phyloP scores from a whole-genome alignment of 768 basidiomycete genomes.

The Termitomyces sp. region DNA sequence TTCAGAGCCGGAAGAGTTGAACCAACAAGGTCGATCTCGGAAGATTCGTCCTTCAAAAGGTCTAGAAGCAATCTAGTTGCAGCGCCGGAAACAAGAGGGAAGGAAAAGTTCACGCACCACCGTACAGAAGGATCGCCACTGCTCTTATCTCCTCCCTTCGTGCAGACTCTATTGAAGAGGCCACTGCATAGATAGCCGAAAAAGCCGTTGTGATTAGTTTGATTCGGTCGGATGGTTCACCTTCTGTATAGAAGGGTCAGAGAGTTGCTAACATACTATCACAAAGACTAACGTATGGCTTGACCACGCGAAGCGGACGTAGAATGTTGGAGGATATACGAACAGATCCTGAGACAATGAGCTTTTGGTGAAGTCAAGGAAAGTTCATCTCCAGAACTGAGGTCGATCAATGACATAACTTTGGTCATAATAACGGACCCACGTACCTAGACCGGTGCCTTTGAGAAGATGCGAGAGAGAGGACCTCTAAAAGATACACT shows the following conservation, averaged over 20 bases:
- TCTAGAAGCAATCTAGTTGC: conserved; percentile 33
- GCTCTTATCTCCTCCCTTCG: conserved; percentile 74
- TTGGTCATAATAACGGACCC: conserved; percentile 3
- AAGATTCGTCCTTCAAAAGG: conserved; percentile 80
- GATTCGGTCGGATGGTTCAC: conserved; percentile 49
- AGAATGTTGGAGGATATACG: conserved; percentile 70
- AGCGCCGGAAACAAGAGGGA: not conserved
- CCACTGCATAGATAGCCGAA: conserved; percentile 53
- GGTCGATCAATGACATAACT: not conserved
- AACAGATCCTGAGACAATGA: conserved; percentile 80
- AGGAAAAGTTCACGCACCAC: conserved; percentile 39
- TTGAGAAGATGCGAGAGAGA: conserved; percentile 50
- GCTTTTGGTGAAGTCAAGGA: conserved; percentile 41
- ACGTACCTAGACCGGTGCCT: conserved; percentile 17
- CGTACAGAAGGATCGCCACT: conserved; percentile 74
- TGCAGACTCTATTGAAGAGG: conserved; percentile 44
- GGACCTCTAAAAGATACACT: conserved; percentile 63
- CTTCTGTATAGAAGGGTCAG: conserved; percentile 28
- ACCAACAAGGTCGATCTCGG: conserved; percentile 72
- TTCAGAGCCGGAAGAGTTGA: conserved; percentile 81
- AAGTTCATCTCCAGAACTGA: conserved; percentile 29
- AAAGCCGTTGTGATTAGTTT: conserved; percentile 62
- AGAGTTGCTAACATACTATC: not conserved
- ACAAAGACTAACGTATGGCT: conserved; percentile 39
- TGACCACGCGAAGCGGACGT: conserved; percentile 51